Evolutionary conservation across 2,329 filamentous ascomycete species (phyloP).

Genomic region (Penicillium capsulatum): DNA sequence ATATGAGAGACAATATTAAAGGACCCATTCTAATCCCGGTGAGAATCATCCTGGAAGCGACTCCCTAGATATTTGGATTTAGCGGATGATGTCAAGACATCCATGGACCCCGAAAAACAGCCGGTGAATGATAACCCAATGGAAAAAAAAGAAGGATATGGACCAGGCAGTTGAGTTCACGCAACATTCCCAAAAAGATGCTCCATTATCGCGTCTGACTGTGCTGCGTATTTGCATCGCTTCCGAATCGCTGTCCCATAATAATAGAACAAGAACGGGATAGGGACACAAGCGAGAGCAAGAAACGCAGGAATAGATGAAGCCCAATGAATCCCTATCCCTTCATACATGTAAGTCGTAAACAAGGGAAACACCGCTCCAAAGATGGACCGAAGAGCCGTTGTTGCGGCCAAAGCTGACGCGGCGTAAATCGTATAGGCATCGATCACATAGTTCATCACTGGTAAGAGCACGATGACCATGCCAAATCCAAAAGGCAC

Average conservation of each 20-base stretch:
- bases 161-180: too few species aligned
- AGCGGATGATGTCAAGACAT: too few species aligned
- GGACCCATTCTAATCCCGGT: too few species aligned
- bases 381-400: slow-evolving; percentile 24
- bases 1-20: too few species aligned
- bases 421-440: slow-evolving; percentile 27
- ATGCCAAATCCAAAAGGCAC: slow-evolving; percentile 27
- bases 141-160: too few species aligned
- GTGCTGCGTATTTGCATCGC: slow-evolving; percentile 25
- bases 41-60: too few species aligned
- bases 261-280: slow-evolving; percentile 29
- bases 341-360: slow-evolving; percentile 25
- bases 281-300: slow-evolving; percentile 24
- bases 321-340: slow-evolving; percentile 28
- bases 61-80: too few species aligned
- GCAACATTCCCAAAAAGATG: too few species aligned
- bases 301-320: slow-evolving; percentile 25
- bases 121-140: too few species aligned
- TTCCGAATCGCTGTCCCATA: slow-evolving; percentile 21
- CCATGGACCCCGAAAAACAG: too few species aligned
- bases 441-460: slow-evolving; percentile 28
- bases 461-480: slow-evolving; percentile 23
- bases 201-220: slow-evolving; percentile 37
- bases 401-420: slow-evolving; percentile 24
- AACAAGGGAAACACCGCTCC: slow-evolving; percentile 27